These are phyloP conservation scores for Botryococcus braunii DNA, from an alignment of 163 green algal species.

Conservation along the genomic window DNA sequence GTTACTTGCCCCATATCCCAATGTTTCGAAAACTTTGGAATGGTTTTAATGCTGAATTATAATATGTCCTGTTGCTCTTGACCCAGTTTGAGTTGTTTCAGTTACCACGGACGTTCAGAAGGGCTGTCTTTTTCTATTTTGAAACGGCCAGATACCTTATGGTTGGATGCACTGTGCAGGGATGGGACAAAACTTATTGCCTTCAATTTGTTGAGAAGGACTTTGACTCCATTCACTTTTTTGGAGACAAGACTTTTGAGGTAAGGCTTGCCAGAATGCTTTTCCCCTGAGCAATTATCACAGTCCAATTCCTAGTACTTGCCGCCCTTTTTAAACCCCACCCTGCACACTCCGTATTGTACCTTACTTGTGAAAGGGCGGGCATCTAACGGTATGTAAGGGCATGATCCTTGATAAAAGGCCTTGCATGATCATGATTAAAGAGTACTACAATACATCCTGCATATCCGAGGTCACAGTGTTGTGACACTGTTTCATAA, in stretches of 20 bases:
- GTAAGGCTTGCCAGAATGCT: slow-evolving; percentile 17
- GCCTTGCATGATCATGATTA: too few species aligned
- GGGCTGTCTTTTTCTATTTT: too few species aligned
- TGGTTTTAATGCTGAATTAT: not conserved
- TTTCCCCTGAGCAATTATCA: not conserved
- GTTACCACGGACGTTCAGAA: too few species aligned
- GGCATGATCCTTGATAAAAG: not conserved
- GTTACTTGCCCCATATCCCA: too few species aligned
- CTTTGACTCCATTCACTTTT: slow-evolving; percentile 97
- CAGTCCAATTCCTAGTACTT: not conserved
- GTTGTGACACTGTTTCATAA: too few species aligned
- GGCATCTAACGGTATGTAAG: not conserved
- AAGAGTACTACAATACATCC: too few species aligned
- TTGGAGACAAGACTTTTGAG: slow-evolving; percentile 97
- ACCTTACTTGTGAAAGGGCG: not conserved
- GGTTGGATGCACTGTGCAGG: too few species aligned
- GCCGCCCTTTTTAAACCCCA: not conserved
- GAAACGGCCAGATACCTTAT: too few species aligned
- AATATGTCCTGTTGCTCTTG: too few species aligned
- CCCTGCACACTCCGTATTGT: not conserved
- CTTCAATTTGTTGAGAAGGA: slow-evolving; percentile 88
- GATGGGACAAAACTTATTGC: slow-evolving; percentile 99
- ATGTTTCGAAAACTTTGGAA: too few species aligned
- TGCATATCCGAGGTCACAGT: too few species aligned
- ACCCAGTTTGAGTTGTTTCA: too few species aligned